These are phyloP conservation scores for Alternaria sp. DNA, from an alignment of 2,329 filamentous ascomycete genomes.

Conservation along the genomic window DNA sequence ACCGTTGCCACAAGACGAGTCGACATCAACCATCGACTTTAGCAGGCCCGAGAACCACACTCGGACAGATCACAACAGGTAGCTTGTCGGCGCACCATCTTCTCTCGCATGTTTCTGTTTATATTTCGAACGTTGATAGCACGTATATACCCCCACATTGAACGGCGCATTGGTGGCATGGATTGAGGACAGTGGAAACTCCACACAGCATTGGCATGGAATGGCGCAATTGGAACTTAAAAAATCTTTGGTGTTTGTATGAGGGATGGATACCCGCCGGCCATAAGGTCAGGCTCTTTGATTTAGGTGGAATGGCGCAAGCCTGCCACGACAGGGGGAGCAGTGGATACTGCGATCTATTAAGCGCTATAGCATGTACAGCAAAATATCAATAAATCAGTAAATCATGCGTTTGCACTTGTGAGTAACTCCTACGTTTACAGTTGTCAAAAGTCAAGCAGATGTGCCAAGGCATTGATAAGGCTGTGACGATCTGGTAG, in stretches of 20 bases:
- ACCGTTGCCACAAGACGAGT: constrained; percentile 2
- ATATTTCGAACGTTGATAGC: constrained; percentile 28
- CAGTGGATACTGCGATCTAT: neutral
- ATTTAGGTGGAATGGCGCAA: constrained; percentile 14
- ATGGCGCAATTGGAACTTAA: constrained; percentile 31
- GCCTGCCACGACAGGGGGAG: neutral
- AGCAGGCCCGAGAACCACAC: constrained; percentile 13
- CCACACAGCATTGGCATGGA: constrained; percentile 34
- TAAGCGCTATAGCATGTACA: neutral
- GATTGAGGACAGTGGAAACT: constrained; percentile 11
- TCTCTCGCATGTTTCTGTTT: constrained; percentile 26
- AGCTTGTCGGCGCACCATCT: constrained; percentile 12
- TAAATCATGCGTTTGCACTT: neutral
- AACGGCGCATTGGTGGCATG: constrained; percentile 28
- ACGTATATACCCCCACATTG: constrained; percentile 32
- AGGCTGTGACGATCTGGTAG: constrained; percentile 13
- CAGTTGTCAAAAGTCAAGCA: neutral
- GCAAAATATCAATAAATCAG: neutral
- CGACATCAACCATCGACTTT: constrained; percentile 10
- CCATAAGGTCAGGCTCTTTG: constrained; percentile 28
- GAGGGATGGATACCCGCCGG: constrained; percentile 39
- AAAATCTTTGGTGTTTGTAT: constrained; percentile 13
- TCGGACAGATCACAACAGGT: constrained; percentile 41
- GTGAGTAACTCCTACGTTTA: neutral
- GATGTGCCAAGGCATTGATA: constrained; percentile 20